These are phyloP conservation scores for Takashimella tepidaria DNA, from an alignment of 1,284 basidiomycete genomes.

Conservation along the genomic window DNA sequence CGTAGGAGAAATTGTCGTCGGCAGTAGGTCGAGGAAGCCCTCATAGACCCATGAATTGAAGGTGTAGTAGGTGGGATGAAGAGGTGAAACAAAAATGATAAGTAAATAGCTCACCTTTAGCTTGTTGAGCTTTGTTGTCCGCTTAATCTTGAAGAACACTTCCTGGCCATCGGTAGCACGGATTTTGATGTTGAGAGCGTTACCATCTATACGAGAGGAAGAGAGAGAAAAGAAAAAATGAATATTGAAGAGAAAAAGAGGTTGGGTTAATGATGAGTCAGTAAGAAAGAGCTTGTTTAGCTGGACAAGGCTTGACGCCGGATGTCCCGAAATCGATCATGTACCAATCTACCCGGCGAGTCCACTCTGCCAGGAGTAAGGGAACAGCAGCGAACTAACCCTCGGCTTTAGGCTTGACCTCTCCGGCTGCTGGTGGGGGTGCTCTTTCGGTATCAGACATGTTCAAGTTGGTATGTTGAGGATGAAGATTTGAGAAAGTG, in stretches of 20 bases:
- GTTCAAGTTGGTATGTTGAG: slow-evolving; percentile 15
- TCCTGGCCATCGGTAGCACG: slow-evolving; percentile 75
- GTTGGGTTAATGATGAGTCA: neutral
- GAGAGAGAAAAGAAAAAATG: neutral
- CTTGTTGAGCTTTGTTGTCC: slow-evolving; percentile 87
- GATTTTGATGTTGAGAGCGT: slow-evolving; percentile 80
- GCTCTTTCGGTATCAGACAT: slow-evolving; percentile 68
- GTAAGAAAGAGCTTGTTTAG: too few relatives aligned
- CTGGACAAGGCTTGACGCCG: too few relatives aligned
- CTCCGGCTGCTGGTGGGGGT: slow-evolving; percentile 37
- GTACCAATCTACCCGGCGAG: too few relatives aligned
- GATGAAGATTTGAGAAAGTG: neutral
- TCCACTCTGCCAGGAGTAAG: too few relatives aligned
- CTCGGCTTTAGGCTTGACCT: slow-evolving; percentile 56
- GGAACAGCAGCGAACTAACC: slow-evolving; percentile 32
- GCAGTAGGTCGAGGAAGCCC: too few relatives aligned
- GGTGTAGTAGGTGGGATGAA: too few relatives aligned
- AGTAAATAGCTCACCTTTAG: slow-evolving; percentile 50
- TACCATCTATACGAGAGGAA: slow-evolving; percentile 48
- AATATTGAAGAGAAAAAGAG: neutral
- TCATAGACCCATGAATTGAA: too few relatives aligned
- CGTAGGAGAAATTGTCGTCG: too few relatives aligned
- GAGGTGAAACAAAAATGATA: too few relatives aligned
- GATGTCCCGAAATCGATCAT: too few relatives aligned
- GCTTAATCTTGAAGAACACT: slow-evolving; percentile 98